Percentiles rank a stretch among this genome's conserved stretches.
Evolutionary conservation across 2,329 filamentous ascomycete genomes (phyloP).

Genomic region (Pseudocercospora vitis): DNA sequence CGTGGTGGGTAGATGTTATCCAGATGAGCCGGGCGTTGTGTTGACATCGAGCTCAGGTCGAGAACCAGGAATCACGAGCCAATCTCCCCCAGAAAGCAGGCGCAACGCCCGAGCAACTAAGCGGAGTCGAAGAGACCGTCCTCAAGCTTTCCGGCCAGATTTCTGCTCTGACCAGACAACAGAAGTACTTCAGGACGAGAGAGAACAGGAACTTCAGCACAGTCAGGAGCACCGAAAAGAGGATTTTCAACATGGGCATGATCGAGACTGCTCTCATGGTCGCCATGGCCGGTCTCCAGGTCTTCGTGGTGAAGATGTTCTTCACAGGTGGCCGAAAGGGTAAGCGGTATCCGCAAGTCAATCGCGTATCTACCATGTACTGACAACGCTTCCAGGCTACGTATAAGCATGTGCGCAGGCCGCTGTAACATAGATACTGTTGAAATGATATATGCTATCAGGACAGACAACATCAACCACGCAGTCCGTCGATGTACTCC

Average conservation of each 20-base stretch:
- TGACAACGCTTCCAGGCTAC: slow-evolving; percentile 20
- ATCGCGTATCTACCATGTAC: neutral
- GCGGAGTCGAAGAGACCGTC: slow-evolving; percentile 85
- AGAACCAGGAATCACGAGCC: slow-evolving; percentile 81
- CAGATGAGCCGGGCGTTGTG: neutral
- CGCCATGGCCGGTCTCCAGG: slow-evolving; percentile 92
- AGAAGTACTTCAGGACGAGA: slow-evolving; percentile 98
- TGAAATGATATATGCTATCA: slow-evolving; percentile 3
- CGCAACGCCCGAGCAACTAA: slow-evolving; percentile 83
- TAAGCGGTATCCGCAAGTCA: slow-evolving; percentile 21
- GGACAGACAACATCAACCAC: neutral
- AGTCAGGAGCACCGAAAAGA: slow-evolving; percentile 88
- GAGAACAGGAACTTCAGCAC: slow-evolving; percentile 99
- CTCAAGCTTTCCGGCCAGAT: slow-evolving; percentile 92
- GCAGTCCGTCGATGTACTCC: slow-evolving; percentile 1
- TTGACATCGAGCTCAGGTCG: slow-evolving; percentile 63
- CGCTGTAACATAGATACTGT: slow-evolving; percentile 13
- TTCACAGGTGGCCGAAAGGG: slow-evolving; percentile 84
- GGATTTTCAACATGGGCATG: slow-evolving; percentile 96
- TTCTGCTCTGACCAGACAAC: slow-evolving; percentile 91
- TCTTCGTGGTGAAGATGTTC: slow-evolving; percentile 97
- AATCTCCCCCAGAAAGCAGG: slow-evolving; percentile 86
- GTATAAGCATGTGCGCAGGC: slow-evolving; percentile 21
- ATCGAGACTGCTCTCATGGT: slow-evolving; percentile 90
- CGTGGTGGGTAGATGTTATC: slow-evolving; percentile 60